Conservation (phyloP, 1,284 basidiomycete species). For the Rhodotorula glutinis region DNA sequence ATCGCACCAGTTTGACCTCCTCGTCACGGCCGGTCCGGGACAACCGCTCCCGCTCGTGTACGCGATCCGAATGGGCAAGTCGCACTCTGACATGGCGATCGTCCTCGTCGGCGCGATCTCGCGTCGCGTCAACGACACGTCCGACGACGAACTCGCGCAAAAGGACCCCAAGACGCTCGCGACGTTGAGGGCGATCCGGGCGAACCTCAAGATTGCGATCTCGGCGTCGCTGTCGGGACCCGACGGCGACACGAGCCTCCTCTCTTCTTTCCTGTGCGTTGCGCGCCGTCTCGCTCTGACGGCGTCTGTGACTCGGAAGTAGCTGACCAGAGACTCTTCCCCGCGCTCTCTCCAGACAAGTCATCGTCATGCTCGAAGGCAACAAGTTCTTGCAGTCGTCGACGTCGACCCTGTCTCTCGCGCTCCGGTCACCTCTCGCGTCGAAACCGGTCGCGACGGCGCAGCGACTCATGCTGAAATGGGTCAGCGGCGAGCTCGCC, state of each 20-base stretch:
- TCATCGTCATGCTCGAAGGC: constrained; percentile 43
- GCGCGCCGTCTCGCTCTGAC: no score
- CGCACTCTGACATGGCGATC: constrained; percentile 39
- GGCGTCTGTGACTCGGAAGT: no score
- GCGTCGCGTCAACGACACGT: constrained; percentile 41
- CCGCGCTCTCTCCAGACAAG: no score
- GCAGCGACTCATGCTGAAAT: constrained; percentile 30
- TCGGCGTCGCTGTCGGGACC: constrained; percentile 25
- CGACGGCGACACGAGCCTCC: constrained; percentile 35
- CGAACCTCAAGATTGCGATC: constrained; percentile 44
- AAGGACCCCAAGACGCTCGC: constrained; percentile 26
- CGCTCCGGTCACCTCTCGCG: constrained; percentile 27
- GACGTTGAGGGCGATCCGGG: constrained; percentile 33
- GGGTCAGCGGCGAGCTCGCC: constrained; percentile 39
- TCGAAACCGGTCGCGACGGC: constrained; percentile 37
- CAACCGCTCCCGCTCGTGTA: constrained; percentile 30
- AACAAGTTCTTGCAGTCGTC: constrained; percentile 36
- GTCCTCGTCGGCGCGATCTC: constrained; percentile 38
- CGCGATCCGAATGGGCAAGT: constrained; percentile 28
- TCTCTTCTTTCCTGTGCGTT: constrained; percentile 35
- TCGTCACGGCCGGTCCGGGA: constrained; percentile 11
- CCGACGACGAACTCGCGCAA: constrained; percentile 35
- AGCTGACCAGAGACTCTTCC: no score
- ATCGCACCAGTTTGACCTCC: constrained; percentile 25
- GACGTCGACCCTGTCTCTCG: constrained; percentile 39